Conservation (phyloP, 768 basidiomycete genomes). For the Tricholoma terreum region DNA sequence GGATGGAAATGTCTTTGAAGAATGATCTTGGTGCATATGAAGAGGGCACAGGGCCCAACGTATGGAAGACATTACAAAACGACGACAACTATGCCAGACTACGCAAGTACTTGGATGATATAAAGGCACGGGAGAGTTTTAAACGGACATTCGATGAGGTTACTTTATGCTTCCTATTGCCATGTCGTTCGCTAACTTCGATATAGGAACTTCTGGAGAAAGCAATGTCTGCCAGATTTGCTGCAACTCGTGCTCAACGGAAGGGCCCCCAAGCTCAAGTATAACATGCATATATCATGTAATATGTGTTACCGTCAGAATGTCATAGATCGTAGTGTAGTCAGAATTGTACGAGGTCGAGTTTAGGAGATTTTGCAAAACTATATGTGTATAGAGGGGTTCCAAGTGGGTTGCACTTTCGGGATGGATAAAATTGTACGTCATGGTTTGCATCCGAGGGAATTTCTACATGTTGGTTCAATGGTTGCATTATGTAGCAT, state of each 20-base stretch:
- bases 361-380: too few species aligned
- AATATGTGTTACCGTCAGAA: too few species aligned
- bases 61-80: constrained; percentile 37
- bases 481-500: too few species aligned
- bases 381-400: too few species aligned
- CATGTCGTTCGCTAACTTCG: not conserved
- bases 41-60: constrained; percentile 43
- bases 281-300: too few species aligned
- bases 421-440: too few species aligned
- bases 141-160: constrained; percentile 54
- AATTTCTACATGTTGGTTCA: too few species aligned
- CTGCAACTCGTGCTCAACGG: not conserved
- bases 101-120: constrained; percentile 42
- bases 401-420: too few species aligned
- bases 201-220: not conserved
- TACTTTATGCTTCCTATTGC: not conserved
- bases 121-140: constrained; percentile 52
- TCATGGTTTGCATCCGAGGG: too few species aligned
- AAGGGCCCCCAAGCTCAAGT: not conserved
- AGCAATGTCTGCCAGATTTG: not conserved
- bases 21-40: constrained; percentile 53
- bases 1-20: constrained; percentile 40
- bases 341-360: too few species aligned
- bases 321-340: too few species aligned
- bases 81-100: constrained; percentile 50